phyloP scores from a whole-genome alignment of 495 filamentous ascomycete genomes.

The Neurospora sp. region DNA sequence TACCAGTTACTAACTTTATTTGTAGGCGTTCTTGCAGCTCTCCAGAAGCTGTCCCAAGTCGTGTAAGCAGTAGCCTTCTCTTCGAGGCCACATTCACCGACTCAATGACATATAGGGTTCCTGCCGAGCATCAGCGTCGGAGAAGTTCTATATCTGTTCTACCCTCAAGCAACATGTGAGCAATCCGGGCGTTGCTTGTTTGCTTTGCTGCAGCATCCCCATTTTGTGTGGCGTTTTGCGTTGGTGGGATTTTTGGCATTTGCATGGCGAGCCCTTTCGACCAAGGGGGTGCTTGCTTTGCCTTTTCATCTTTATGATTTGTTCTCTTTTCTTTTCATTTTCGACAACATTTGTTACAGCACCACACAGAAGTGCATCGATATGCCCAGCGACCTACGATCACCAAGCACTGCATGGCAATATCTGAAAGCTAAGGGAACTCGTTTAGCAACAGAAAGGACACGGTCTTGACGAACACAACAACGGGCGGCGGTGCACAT shows the following conservation, averaged over 20 bases:
- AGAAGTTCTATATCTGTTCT: background rate
- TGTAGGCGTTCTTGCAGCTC: slow-evolving; percentile 34
- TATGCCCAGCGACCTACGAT: background rate
- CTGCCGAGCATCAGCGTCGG: background rate
- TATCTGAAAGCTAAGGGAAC: background rate
- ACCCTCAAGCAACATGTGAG: background rate
- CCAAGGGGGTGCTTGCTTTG: background rate
- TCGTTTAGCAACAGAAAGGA: background rate
- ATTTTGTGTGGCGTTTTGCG: background rate
- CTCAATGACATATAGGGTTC: background rate
- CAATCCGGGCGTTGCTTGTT: background rate
- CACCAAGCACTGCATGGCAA: background rate
- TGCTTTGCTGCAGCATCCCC: background rate
- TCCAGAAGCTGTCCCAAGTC: slow-evolving; percentile 30
- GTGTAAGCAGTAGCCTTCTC: slow-evolving; percentile 13
- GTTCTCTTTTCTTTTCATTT: background rate
- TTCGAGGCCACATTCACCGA: slow-evolving; percentile 1
- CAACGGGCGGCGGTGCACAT: background rate
- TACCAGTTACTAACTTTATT: slow-evolving; percentile 1
- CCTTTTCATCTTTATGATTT: background rate
- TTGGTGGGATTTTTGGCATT: background rate
- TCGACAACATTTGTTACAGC: background rate
- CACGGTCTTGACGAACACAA: background rate
- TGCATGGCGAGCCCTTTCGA: background rate
- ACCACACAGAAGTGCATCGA: background rate